These are phyloP conservation scores for Cutaneotrichosporon curvatum DNA, from an alignment of 1,284 basidiomycete genomes.

Conservation along the genomic window DNA sequence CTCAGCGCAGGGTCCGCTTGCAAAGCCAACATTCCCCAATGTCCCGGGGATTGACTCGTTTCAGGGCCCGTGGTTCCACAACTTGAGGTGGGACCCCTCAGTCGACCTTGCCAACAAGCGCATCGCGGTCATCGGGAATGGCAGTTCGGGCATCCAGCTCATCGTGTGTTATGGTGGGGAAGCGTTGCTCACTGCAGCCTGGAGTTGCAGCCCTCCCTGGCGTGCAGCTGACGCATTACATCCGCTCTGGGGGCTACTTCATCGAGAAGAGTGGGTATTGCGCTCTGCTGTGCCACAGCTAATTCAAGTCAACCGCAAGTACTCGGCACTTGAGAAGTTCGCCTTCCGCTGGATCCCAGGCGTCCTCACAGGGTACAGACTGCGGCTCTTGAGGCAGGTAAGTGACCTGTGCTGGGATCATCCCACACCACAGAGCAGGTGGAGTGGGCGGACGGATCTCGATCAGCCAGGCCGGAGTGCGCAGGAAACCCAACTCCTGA, in stretches of 20 bases:
- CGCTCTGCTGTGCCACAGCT: neutral
- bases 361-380: no score
- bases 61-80: conserved; percentile 38
- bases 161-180: neutral
- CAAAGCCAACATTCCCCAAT: conserved; percentile 29
- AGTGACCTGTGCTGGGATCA: neutral
- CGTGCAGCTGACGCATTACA: conserved; percentile 8
- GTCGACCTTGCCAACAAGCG: conserved; percentile 5
- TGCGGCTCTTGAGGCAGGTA: no score
- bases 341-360: conserved; percentile 12
- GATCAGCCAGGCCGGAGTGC: neutral
- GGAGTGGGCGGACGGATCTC: no score
- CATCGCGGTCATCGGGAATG: conserved; percentile 8
- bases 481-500: conserved; percentile 1
- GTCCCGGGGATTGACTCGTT: conserved; percentile 35
- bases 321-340: conserved; percentile 6
- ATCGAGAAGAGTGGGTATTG: no score
- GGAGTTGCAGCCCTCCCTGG: conserved; percentile 5
- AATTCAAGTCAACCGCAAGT: conserved; percentile 2
- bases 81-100: conserved; percentile 32
- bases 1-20: conserved; percentile 26
- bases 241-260: conserved; percentile 12
- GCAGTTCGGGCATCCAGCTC: conserved; percentile 8
- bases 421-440: no score
- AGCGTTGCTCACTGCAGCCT: conserved; percentile 8